Evolutionary conservation across 805 yeast species (phyloP), one percentile per base, ranked within the genome.

Genomic region (Ogataea polymorpha): DNA sequence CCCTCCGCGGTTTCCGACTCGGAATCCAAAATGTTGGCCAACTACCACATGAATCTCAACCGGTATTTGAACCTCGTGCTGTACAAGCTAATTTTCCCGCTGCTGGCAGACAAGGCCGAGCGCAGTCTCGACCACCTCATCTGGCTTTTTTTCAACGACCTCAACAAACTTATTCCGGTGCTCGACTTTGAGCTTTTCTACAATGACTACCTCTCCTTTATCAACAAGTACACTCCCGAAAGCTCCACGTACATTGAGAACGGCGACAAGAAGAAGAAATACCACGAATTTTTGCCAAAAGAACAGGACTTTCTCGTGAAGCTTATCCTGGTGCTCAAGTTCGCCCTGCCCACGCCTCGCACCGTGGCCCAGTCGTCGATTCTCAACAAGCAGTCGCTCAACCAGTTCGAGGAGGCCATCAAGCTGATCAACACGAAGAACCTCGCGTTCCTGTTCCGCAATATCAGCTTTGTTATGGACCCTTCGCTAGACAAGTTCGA

Each of bases 101-200:
- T 61, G 16, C 53, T 63, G 27, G 23, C 50, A 13, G 35, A 39
- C 23, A 37, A 44, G 27, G 23, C 28, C 35, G 17, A 52, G 21
- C 59, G 52, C 35, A 62, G 61, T 40, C 46, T 64, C 21, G 82
- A 77, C 50, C 67, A 66, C 44, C 68, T 74, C 39, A 66, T 77
- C 16, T 61, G 65, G 51, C 67, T 74, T 29, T 77, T 66, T 53
- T 77, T 77, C 51, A 62, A 74, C 44, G 71, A 74, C 54, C 73
- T 72, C 54, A 77, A 77, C 58, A 68, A 71, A 16, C 67, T 77
- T 44, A 67, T 77, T 18, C 82, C 82, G 4, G 71, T 77, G 7
- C 68, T 77, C 46, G 81, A 76, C 49, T 75, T 72, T 48, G 73
- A 70, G 34, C 59, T 66, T 26, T 76, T 77, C 47, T 76, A 75